Conservation (phyloP, 2,329 filamentous ascomycete genomes). For the Colletotrichum gigasporum region DNA sequence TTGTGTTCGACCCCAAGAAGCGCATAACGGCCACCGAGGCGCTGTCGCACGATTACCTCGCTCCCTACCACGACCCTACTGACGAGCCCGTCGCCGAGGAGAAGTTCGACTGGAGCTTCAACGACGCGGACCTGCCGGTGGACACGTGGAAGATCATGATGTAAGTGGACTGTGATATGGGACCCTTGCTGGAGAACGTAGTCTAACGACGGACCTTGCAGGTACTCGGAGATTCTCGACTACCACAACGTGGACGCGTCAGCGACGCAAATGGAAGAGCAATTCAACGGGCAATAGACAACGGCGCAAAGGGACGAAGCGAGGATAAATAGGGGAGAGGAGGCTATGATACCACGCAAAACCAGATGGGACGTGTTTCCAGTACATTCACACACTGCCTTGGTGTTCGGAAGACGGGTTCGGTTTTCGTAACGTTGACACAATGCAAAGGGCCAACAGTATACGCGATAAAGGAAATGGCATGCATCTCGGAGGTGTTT, state of each 20-base stretch:
- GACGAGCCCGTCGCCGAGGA: slow-evolving; percentile 96
- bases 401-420: slow-evolving; percentile 32
- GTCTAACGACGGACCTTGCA: slow-evolving; percentile 47
- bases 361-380: slow-evolving; percentile 29
- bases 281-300: slow-evolving; percentile 48
- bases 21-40: slow-evolving; percentile 88
- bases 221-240: slow-evolving; percentile 98
- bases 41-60: slow-evolving; percentile 90
- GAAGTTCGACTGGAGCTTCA: slow-evolving; percentile 99
- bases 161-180: slow-evolving; percentile 62
- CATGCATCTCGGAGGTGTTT: slow-evolving; percentile 30
- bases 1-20: slow-evolving; percentile 98
- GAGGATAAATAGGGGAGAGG: slow-evolving; percentile 20
- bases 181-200: neutral
- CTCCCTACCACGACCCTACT: slow-evolving; percentile 95
- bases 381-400: slow-evolving; percentile 33
- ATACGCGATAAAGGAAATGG: slow-evolving; percentile 32
- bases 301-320: slow-evolving; percentile 1
- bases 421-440: slow-evolving; percentile 30
- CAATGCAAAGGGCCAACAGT: slow-evolving; percentile 31
- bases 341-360: slow-evolving; percentile 35
- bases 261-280: slow-evolving; percentile 41
- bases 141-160: slow-evolving; percentile 99
- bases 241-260: slow-evolving; percentile 90
- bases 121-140: slow-evolving; percentile 95